Evolutionary conservation across 495 filamentous ascomycete species (phyloP).

Genomic region (Lophiotrema nucula): DNA sequence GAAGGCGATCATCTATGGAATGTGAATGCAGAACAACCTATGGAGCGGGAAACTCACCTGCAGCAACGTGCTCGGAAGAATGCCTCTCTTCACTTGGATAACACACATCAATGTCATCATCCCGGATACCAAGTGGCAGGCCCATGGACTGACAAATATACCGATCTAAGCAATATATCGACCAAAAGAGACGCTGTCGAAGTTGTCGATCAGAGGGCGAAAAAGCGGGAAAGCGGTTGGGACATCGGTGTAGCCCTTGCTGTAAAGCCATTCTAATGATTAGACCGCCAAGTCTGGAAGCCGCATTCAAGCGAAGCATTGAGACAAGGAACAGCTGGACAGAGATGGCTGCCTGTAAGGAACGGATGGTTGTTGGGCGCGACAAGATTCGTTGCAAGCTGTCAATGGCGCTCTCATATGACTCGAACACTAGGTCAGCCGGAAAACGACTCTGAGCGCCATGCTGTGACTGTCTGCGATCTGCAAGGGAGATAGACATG

Average conservation of each 20-base stretch:
- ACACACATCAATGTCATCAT: constrained; percentile 56
- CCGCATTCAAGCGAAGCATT: constrained; percentile 49
- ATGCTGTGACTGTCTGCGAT: constrained; percentile 2
- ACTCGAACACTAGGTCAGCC: constrained; percentile 41
- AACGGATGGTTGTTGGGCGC: constrained; percentile 42
- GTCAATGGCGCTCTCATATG: constrained; percentile 41
- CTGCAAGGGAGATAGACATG: constrained; percentile 45
- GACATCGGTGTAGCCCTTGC: constrained; percentile 52
- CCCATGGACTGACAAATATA: constrained; percentile 52
- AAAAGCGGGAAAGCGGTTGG: constrained; percentile 46
- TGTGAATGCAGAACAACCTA: too few relatives aligned
- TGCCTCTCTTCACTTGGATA: constrained; percentile 39
- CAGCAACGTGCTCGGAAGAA: neutral
- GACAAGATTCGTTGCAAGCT: constrained; percentile 42
- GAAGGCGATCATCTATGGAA: constrained; percentile 27
- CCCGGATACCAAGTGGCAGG: constrained; percentile 50
- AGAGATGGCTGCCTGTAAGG: constrained; percentile 48
- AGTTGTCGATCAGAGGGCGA: constrained; percentile 42
- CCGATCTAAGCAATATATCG: constrained; percentile 51
- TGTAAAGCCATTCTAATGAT: constrained; percentile 51
- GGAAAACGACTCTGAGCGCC: constrained; percentile 34
- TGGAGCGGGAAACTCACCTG: neutral
- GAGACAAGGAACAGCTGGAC: constrained; percentile 50
- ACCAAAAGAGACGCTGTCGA: constrained; percentile 52
- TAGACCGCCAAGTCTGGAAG: constrained; percentile 49